Conservation (phyloP, 2,329 filamentous ascomycete species). For the Penicillium hesseltinei region DNA sequence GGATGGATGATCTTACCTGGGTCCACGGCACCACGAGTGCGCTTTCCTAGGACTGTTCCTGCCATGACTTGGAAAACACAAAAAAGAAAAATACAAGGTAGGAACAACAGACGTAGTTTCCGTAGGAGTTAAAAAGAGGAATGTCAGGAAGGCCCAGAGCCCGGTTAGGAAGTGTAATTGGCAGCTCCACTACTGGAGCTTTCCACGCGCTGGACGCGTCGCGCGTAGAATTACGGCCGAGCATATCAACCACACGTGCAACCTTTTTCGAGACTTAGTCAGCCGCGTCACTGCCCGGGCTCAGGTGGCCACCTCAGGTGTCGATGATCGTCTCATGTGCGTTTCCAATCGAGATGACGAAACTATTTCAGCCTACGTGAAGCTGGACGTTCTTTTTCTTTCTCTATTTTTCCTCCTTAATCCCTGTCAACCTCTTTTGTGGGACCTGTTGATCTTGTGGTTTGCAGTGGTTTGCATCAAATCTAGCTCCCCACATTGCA, state of each 20-base stretch:
- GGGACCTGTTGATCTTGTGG: conserved; percentile 13
- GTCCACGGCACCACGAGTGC: conserved; percentile 37
- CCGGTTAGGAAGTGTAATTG: conserved; percentile 13
- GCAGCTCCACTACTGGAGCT: not conserved
- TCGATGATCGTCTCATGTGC: conserved; percentile 6
- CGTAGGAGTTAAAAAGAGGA: not conserved
- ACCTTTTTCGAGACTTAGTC: not conserved
- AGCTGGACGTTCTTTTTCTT: conserved; percentile 4
- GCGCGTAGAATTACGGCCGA: not conserved
- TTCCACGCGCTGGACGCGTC: conserved; percentile 9
- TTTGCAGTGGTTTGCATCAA: conserved; percentile 36
- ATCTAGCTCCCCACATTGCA: conserved; percentile 16
- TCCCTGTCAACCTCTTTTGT: not conserved
- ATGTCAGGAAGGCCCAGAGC: conserved; percentile 5
- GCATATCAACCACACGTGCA: not conserved
- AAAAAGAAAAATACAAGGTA: conserved; percentile 21
- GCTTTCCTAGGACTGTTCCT: conserved; percentile 45
- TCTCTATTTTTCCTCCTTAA: conserved; percentile 4
- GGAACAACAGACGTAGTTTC: not conserved
- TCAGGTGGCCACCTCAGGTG: not conserved
- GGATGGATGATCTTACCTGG: conserved; percentile 36
- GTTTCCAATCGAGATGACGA: conserved; percentile 13
- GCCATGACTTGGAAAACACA: conserved; percentile 34
- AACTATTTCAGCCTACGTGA: conserved; percentile 1
- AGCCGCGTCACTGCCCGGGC: conserved; percentile 1